Conservation (phyloP, 495 filamentous ascomycete genomes). For the Trichocladium antarcticum region DNA sequence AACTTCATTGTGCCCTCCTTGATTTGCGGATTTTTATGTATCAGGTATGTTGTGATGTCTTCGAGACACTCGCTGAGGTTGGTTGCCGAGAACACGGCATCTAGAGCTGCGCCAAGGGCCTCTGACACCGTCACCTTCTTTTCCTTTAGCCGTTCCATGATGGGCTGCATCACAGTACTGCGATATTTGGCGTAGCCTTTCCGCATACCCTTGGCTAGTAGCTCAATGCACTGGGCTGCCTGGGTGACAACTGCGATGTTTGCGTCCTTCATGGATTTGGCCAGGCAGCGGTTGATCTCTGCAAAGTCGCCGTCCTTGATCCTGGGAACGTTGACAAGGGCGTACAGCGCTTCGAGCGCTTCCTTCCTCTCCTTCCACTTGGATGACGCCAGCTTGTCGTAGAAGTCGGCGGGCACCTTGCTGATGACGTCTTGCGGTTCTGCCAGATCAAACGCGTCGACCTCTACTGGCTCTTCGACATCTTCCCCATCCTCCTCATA, state of each 20-base stretch:
- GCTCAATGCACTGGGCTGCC: constrained; percentile 87
- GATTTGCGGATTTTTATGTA: constrained; percentile 93
- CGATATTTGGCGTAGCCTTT: constrained; percentile 72
- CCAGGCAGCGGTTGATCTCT: constrained; percentile 69
- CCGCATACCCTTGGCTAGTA: constrained; percentile 80
- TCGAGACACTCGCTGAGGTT: constrained; percentile 74
- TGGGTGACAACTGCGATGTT: constrained; percentile 91
- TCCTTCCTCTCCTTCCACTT: constrained; percentile 99
- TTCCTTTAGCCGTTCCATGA: constrained; percentile 91
- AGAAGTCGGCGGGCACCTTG: constrained; percentile 73
- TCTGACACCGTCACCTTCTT: constrained; percentile 89
- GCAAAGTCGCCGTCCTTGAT: constrained; percentile 86
- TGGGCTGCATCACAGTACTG: constrained; percentile 64
- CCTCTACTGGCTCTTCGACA: constrained; percentile 57
- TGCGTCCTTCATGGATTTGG: constrained; percentile 97
- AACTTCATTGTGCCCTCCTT: constrained; percentile 92
- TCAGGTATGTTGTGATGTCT: constrained; percentile 74
- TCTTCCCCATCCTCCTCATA: constrained; percentile 50
- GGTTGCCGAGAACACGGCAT: constrained; percentile 74
- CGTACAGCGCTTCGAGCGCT: constrained; percentile 70
- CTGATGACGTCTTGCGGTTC: constrained; percentile 79
- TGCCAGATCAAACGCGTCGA: constrained; percentile 77
- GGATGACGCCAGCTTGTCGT: constrained; percentile 69
- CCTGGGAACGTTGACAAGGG: constrained; percentile 68
- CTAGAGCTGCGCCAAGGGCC: constrained; percentile 71